Percentiles rank a stretch among this genome's conserved stretches.
phyloP scores from a whole-genome alignment of 306 rosid species.

The Trifolium subterraneum region DNA sequence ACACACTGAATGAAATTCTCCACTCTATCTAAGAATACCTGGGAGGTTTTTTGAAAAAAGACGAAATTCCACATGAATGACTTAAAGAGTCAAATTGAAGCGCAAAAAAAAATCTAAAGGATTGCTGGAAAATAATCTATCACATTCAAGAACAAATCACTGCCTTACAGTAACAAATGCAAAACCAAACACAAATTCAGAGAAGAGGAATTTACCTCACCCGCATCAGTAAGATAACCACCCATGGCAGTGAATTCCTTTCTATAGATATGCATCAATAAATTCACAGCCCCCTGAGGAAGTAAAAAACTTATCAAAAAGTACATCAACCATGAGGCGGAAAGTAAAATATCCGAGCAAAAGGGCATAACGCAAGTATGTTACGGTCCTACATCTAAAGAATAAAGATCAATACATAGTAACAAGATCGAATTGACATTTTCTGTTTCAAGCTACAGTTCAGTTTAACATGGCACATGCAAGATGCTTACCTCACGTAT shows the following conservation, averaged over 20 bases:
- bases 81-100: constrained; percentile 25
- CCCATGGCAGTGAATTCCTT: constrained; percentile 89
- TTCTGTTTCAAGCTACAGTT: constrained; percentile 33
- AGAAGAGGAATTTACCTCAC: constrained; percentile 76
- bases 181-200: constrained; percentile 8
- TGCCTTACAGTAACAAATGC: constrained; percentile 11
- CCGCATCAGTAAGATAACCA: constrained; percentile 97
- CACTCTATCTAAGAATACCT: constrained; percentile 87
- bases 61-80: constrained; percentile 15
- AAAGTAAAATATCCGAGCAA: constrained; percentile 24
- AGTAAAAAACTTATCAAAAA: constrained; percentile 41
- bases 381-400: constrained; percentile 13
- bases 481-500: constrained; percentile 82
- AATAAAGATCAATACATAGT: background rate
- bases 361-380: constrained; percentile 2
- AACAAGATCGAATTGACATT: constrained; percentile 28
- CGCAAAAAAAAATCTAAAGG: constrained; percentile 25
- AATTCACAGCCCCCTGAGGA: constrained; percentile 89
- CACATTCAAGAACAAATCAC: constrained; percentile 22
- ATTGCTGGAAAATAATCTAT: constrained; percentile 23
- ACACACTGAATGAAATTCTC: constrained; percentile 84
- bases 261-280: constrained; percentile 92
- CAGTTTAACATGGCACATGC: constrained; percentile 34
- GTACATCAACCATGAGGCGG: constrained; percentile 23
- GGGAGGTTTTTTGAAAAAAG: constrained; percentile 38